These are phyloP conservation scores for Trichoderma polysporum DNA, from an alignment of 2,329 filamentous ascomycete species.

Conservation along the genomic window DNA sequence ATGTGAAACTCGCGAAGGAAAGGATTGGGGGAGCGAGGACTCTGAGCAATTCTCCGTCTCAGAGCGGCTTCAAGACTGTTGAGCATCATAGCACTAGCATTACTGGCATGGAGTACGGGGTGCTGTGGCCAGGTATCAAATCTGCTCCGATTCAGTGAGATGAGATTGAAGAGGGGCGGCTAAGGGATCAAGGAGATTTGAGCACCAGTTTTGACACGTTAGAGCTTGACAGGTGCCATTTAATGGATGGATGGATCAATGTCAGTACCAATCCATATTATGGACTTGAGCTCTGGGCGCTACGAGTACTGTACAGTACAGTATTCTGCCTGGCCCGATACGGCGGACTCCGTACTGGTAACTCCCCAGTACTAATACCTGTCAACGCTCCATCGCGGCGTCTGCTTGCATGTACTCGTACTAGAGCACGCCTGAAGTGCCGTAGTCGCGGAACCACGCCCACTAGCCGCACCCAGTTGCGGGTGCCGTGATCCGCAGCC, in stretches of 20 bases:
- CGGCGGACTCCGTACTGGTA: background rate
- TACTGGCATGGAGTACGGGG: background rate
- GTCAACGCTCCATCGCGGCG: background rate
- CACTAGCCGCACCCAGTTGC: slow-evolving; percentile 13
- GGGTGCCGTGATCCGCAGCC: slow-evolving; percentile 17
- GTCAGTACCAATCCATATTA: too few species aligned
- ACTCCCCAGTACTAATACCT: background rate
- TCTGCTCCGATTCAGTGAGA: background rate
- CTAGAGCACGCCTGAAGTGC: background rate
- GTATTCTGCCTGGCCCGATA: background rate
- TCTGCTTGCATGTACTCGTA: background rate
- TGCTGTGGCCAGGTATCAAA: background rate
- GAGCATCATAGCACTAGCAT: too few species aligned
- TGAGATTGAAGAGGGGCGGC: background rate
- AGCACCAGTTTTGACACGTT: background rate
- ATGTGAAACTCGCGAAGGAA: background rate
- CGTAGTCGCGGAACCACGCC: slow-evolving; percentile 8
- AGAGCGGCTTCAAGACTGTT: background rate
- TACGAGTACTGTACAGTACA: background rate
- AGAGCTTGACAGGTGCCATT: background rate
- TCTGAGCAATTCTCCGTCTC: background rate
- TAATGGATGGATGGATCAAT: too few species aligned
- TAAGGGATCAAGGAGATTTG: background rate
- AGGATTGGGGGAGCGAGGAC: background rate
- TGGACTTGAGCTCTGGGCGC: too few species aligned